Evolutionary conservation across 306 rosid genomes (phyloP), one percentile per base, ranked within the genome.

Genomic region (Castanopsis chinensis): DNA sequence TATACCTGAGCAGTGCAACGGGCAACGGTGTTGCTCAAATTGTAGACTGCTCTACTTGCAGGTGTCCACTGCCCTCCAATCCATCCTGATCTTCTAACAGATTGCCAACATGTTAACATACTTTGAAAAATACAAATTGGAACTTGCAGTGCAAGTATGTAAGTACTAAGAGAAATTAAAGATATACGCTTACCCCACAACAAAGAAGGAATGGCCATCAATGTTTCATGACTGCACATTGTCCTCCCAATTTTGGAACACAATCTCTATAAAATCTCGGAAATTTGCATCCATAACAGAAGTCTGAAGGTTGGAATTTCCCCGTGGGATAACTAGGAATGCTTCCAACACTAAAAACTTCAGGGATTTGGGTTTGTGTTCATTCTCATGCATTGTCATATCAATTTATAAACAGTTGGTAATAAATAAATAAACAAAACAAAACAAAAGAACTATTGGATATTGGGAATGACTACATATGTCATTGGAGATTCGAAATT

Each of bases 211-310:
- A 74, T 91, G 82, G 32, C 99, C 98, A 30, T 90, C 86, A 51
- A 92, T 95, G 69, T 95, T 98, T 98, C 99, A 95, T 72, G 98
- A 92, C 79, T 95, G 99, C 63, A 92, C 89, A 7, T 86, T 74
- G 74, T 83, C 32, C 80, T 95, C 98, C 97, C 98, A 91, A 64
- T 95, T 95, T 82, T 95, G 99, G 90, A 95, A 92, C 75, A 95
- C 91, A 71, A 95, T 91, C 88, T 95, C 99, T 3, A 92, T 87
- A 78, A 92, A 1, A 56, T 92, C 99, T 49, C 88, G 87, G 87
- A 90, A 92, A 76, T 90, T 88, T 27, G 96, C 89, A 6, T 85
- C 85, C 97, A 92, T 89, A 41, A 92, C 99, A n/a, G 99, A 81
- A 57, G 99, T 92, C 86, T 90, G 92, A 64, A 90, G 92, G 76